Base-by-base conservation (phyloP, 768 basidiomycete genomes). In the Russula virescens region DNA sequence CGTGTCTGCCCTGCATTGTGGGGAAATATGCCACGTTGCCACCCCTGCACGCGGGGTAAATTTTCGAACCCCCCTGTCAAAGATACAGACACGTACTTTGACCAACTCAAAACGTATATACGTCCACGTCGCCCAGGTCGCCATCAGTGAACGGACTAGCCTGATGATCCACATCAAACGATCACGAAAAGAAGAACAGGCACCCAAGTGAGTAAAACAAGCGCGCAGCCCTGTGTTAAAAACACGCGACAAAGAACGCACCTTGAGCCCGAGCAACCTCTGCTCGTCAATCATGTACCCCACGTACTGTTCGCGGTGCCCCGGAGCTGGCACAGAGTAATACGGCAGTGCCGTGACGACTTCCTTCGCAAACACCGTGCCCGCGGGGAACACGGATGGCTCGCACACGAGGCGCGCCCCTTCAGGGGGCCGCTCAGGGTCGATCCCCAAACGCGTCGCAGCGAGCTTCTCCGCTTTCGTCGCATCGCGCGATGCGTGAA, bases 231-330 rank as follows among this genome's bases (percentile, higher is more conserved):
- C n/a, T n/a, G 31, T 7, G 38, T 43, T 8, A 43, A 43, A 2
- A 13, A 38, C 13, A 38, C 38, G 34, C 34, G 28, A 23, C n/a
- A 34, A 1, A 23, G 21, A 58, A 61, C 64, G 28, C 54, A 77
- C 77, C 70, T 71, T 73, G 25, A 78, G 40, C 31, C 75, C 75
- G 31, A 78, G 65, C 47, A 77, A 31, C 55, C 77, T 68, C 47
- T 73, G 75, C 31, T 77, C 75, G 54, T 78, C 77, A 26, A 77
- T 71, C 75, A 77, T 77, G 55, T 76, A 60, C 7, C 76, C 77
- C 5, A 71, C 70, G 43, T 73, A 77, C 8, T 28, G 53, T 23
- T 50, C 48, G 31, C 54, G 6, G 64, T 65, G 16, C 53, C 46
- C 49, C 2, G 65, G 62, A 13, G 52, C 52, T 1, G 63, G 55